phyloP scores from a whole-genome alignment of 2,329 filamentous ascomycete genomes.

The Sporothrix inflata region DNA sequence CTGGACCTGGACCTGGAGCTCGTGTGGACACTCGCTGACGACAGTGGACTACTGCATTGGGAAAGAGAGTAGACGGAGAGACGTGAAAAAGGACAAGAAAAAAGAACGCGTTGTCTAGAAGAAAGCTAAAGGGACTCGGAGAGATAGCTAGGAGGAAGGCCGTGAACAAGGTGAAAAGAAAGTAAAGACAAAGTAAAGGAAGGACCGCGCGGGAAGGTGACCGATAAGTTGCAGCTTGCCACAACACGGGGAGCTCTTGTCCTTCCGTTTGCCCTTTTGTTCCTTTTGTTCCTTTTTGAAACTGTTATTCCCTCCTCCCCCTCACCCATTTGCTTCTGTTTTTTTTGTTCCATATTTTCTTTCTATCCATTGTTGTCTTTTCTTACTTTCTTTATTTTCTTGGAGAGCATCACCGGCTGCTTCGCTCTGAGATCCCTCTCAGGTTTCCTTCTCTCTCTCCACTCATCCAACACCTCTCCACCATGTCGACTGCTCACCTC shows the following conservation, averaged over 20 bases:
- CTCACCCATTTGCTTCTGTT: neutral
- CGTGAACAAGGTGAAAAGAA: neutral
- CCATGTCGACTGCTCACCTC: constrained; percentile 58
- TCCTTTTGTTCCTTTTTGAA: neutral
- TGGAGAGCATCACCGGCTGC: neutral
- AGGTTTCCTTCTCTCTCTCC: neutral
- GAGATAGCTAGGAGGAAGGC: neutral
- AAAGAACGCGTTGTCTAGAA: neutral
- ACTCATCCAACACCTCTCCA: neutral
- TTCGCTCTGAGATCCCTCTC: neutral
- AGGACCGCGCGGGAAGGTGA: neutral
- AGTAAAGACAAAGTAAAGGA: neutral
- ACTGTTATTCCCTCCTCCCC: no score
- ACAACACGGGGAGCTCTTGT: neutral
- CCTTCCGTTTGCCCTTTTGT: neutral
- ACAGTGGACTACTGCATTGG: constrained; percentile 12
- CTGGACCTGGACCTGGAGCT: constrained; percentile 8
- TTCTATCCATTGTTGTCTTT: neutral
- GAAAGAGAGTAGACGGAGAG: neutral
- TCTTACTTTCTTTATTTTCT: neutral
- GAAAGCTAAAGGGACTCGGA: neutral
- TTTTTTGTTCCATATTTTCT: neutral
- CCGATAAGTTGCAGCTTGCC: constrained; percentile 6
- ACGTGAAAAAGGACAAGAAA: neutral
- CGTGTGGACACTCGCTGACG: neutral